phyloP scores from a whole-genome alignment of 139 green algal genomes.

The Chlamydomonas sphaeroides region DNA sequence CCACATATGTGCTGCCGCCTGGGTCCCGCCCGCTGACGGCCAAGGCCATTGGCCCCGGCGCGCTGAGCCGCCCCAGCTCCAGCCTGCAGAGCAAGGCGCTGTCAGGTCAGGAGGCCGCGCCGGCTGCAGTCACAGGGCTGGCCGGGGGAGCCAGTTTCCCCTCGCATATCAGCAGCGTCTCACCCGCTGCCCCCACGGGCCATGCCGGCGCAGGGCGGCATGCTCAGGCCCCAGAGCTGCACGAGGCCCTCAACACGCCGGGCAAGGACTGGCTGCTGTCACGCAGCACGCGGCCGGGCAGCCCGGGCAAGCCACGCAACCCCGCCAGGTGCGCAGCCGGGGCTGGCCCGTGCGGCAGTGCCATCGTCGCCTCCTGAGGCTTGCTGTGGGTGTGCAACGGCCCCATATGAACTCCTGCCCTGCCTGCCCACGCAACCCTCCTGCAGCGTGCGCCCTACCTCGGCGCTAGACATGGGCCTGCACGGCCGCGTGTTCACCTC shows the following conservation, averaged over 20 bases:
- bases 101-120: too few species aligned
- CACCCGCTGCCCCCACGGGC: not conserved
- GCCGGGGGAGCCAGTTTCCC: too few species aligned
- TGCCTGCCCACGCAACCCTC: too few species aligned
- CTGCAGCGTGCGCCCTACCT: constrained; percentile 20
- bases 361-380: too few species aligned
- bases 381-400: too few species aligned
- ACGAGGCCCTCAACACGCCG: constrained; percentile 40
- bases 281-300: not conserved
- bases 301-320: not conserved
- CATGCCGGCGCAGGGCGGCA: too few species aligned
- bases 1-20: constrained; percentile 41
- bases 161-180: not conserved
- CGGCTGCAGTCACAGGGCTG: too few species aligned
- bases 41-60: constrained; percentile 26
- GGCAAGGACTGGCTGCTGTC: constrained; percentile 45
- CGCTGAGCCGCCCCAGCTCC: constrained; percentile 7
- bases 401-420: too few species aligned
- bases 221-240: too few species aligned
- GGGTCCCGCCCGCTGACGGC: constrained; percentile 4
- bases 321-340: not conserved
- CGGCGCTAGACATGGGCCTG: constrained; percentile 30
- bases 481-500: constrained; percentile 4
- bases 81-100: not conserved
- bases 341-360: too few species aligned